Percentiles rank a stretch among this genome's conserved stretches.
These are phyloP conservation scores for Fomitopsis betulina DNA, from an alignment of 1,284 basidiomycete species.

Conservation along the genomic window DNA sequence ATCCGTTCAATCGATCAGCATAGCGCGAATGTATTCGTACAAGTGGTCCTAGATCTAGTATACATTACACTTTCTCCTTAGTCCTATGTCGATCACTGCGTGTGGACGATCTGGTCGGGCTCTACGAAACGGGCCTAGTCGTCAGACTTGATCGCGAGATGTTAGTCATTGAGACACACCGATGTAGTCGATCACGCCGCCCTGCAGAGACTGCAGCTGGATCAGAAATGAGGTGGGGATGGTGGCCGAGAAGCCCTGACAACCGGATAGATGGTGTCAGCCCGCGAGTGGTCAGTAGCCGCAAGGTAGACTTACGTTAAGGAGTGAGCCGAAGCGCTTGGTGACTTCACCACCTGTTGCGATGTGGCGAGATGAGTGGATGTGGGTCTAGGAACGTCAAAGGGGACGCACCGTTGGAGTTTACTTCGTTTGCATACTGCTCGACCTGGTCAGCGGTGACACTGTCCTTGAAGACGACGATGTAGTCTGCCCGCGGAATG, in stretches of 20 bases:
- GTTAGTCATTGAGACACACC: constrained; percentile 32
- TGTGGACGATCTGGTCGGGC: constrained; percentile 41
- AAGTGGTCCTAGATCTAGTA: neutral
- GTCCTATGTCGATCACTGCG: constrained; percentile 34
- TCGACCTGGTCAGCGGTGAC: constrained; percentile 40
- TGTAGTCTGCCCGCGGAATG: constrained; percentile 35
- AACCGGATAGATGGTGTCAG: neutral
- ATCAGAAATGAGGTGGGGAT: constrained; percentile 37
- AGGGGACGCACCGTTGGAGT: constrained; percentile 31
- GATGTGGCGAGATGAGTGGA: neutral
- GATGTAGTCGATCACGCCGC: constrained; percentile 45
- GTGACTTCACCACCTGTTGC: constrained; percentile 41
- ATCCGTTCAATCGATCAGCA: neutral
- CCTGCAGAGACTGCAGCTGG: constrained; percentile 33
- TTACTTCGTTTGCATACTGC: constrained; percentile 37
- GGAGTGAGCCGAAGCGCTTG: constrained; percentile 33
- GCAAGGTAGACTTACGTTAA: constrained; percentile 24
- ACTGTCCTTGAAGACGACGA: constrained; percentile 54
- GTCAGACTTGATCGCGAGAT: neutral
- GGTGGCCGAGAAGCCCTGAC: constrained; percentile 50
- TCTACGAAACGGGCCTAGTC: constrained; percentile 28
- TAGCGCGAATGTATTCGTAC: neutral
- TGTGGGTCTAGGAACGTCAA: neutral
- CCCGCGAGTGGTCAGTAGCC: neutral
- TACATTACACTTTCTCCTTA: neutral